phyloP scores from a whole-genome alignment of 1,284 basidiomycete genomes.

The Pisolithus thermaeus region DNA sequence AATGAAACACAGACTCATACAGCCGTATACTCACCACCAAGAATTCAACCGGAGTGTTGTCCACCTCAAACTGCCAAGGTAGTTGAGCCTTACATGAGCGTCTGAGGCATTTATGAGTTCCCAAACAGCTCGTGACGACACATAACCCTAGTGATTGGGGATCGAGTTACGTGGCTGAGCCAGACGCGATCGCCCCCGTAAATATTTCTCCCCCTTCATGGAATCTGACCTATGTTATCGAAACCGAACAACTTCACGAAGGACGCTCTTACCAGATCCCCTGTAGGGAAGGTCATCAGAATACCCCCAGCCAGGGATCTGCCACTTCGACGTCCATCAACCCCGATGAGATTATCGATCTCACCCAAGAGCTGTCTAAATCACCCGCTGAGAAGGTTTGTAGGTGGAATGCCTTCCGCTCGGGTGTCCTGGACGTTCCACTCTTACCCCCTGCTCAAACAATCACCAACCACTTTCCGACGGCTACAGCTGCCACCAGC shows the following conservation, averaged over 20 bases:
- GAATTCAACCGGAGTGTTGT: neutral
- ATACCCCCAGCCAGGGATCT: neutral
- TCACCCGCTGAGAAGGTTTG: neutral
- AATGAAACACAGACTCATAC: no score
- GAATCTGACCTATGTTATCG: neutral
- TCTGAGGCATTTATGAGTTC: neutral
- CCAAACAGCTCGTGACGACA: neutral
- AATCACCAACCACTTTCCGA: neutral
- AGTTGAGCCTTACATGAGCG: neutral
- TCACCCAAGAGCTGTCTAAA: slow-evolving; percentile 4
- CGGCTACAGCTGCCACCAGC: neutral
- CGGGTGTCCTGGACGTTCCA: slow-evolving; percentile 14
- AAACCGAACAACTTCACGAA: neutral
- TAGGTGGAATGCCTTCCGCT: slow-evolving; percentile 23
- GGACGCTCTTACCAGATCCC: neutral
- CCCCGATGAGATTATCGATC: slow-evolving; percentile 7
- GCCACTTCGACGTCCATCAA: neutral
- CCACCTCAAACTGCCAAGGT: neutral
- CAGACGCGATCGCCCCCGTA: neutral
- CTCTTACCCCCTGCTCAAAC: slow-evolving; percentile 2
- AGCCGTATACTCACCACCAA: no score
- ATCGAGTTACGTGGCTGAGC: neutral
- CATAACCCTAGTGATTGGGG: neutral
- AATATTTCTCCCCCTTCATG: neutral
- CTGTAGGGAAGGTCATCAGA: neutral